phyloP scores from a whole-genome alignment of 163 green algal genomes.

The Prototheca stagnorum region DNA sequence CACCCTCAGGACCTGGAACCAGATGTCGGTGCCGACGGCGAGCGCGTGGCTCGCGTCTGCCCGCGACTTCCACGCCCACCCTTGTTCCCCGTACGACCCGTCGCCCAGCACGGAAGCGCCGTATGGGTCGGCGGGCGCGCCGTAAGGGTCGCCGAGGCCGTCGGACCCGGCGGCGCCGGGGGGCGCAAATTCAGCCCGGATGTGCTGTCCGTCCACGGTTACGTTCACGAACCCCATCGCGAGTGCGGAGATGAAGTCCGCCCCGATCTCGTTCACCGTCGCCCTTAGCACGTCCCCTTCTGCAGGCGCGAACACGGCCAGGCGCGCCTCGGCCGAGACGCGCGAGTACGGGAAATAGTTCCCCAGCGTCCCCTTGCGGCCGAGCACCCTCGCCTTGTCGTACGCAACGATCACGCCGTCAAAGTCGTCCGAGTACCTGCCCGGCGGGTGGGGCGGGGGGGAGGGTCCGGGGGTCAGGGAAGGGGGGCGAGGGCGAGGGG shows the following conservation, averaged over 20 bases:
- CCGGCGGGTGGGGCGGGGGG: too few species aligned
- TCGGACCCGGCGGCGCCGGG: too few species aligned
- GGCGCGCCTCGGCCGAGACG: slow-evolving; percentile 20
- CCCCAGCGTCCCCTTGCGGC: slow-evolving; percentile 27
- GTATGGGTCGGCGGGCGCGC: too few species aligned
- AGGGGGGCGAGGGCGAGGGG: too few species aligned
- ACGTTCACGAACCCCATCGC: slow-evolving; percentile 47
- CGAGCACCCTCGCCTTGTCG: slow-evolving; percentile 12
- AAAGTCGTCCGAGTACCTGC: slow-evolving; percentile 36
- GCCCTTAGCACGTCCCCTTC: too few species aligned
- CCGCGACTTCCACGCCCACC: slow-evolving; percentile 4
- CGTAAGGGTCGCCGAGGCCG: too few species aligned
- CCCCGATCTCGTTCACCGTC: slow-evolving; percentile 35
- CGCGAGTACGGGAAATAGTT: slow-evolving; percentile 39
- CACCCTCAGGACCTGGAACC: slow-evolving; percentile 1
- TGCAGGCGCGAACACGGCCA: slow-evolving; percentile 13
- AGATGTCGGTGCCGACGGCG: slow-evolving; percentile 2
- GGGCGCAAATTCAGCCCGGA: slow-evolving; percentile 25
- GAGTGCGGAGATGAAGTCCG: slow-evolving; percentile 41
- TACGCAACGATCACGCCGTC: slow-evolving; percentile 34
- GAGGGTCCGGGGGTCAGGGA: too few species aligned
- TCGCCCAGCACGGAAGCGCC: too few species aligned
- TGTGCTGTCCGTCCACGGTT: slow-evolving; percentile 20
- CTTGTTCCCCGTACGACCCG: too few species aligned
- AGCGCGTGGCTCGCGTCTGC: slow-evolving; percentile 4